phyloP scores from a whole-genome alignment of 2,329 filamentous ascomycete species.

The Colletotrichum sp. region DNA sequence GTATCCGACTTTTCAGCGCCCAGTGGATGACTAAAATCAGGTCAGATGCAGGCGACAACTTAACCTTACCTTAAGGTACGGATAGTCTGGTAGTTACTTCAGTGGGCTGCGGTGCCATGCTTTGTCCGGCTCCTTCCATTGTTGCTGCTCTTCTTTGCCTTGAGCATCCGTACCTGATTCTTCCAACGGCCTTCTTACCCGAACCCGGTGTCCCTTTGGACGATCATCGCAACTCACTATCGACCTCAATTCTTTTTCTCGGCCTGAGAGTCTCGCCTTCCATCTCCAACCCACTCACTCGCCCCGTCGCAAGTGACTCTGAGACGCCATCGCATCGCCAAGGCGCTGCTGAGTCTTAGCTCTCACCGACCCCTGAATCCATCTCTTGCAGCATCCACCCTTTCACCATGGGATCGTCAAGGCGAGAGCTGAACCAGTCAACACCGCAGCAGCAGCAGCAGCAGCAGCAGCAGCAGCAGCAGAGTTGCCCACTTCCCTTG shows the following conservation, averaged over 20 bases:
- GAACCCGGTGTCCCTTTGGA: neutral
- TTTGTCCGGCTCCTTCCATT: neutral
- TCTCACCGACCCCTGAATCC: conserved; percentile 9
- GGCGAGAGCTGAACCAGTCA: neutral
- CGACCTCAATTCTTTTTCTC: neutral
- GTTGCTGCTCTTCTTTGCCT: neutral
- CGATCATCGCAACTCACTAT: neutral
- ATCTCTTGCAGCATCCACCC: neutral
- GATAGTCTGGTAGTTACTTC: neutral
- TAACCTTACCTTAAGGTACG: neutral
- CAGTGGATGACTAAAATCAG: neutral
- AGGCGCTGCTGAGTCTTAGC: conserved; percentile 15
- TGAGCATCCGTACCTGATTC: neutral
- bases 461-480: neutral
- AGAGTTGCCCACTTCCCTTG: neutral
- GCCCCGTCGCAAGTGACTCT: neutral
- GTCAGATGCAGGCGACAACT: neutral
- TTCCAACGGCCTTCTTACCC: neutral
- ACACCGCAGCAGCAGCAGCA: neutral
- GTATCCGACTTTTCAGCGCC: neutral
- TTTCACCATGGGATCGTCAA: neutral
- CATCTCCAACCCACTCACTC: neutral
- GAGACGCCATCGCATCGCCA: conserved; percentile 19
- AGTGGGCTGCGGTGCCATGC: neutral
- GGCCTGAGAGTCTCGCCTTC: neutral